phyloP scores from a whole-genome alignment of 2,329 filamentous ascomycete genomes.

The Fusarium domesticum region DNA sequence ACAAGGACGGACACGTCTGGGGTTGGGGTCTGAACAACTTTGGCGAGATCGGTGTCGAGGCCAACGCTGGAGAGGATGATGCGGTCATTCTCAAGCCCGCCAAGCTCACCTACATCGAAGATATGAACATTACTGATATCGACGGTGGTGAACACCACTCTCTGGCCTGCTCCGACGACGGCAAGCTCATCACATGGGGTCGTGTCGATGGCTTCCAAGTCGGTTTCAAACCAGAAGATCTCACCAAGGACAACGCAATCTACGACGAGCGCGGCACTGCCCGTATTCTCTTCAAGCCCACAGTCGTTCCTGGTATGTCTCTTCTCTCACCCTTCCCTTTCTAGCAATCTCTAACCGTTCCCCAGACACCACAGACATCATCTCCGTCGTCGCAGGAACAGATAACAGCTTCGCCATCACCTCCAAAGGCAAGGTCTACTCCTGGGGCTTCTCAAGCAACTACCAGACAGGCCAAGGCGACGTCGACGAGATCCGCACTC shows the following conservation, averaged over 20 bases:
- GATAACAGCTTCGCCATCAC: conserved; percentile 74
- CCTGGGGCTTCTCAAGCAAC: conserved; percentile 77
- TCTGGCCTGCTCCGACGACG: conserved; percentile 55
- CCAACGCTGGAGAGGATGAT: conserved; percentile 51
- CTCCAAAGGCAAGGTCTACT: conserved; percentile 67
- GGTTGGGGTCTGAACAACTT: conserved; percentile 88
- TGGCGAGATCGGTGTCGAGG: conserved; percentile 68
- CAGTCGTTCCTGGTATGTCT: conserved; percentile 43
- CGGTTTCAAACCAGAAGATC: conserved; percentile 54
- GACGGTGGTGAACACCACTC: conserved; percentile 75
- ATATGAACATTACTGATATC: conserved; percentile 63
- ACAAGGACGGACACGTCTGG: conserved; percentile 67
- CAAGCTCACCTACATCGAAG: conserved; percentile 61
- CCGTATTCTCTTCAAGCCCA: conserved; percentile 57
- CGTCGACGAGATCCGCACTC: conserved; percentile 74
- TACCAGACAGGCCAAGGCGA: conserved; percentile 77
- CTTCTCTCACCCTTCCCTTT: neutral
- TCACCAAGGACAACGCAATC: conserved; percentile 52
- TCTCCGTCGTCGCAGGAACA: conserved; percentile 57
- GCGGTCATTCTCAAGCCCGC: conserved; percentile 71
- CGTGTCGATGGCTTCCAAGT: conserved; percentile 52
- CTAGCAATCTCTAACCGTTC: conserved; percentile 7
- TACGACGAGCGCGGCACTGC: conserved; percentile 60
- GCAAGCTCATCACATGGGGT: conserved; percentile 59
- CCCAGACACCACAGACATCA: conserved; percentile 51